phyloP scores from a whole-genome alignment of 805 yeast genomes.

The Yarrowia phangngaensis region DNA sequence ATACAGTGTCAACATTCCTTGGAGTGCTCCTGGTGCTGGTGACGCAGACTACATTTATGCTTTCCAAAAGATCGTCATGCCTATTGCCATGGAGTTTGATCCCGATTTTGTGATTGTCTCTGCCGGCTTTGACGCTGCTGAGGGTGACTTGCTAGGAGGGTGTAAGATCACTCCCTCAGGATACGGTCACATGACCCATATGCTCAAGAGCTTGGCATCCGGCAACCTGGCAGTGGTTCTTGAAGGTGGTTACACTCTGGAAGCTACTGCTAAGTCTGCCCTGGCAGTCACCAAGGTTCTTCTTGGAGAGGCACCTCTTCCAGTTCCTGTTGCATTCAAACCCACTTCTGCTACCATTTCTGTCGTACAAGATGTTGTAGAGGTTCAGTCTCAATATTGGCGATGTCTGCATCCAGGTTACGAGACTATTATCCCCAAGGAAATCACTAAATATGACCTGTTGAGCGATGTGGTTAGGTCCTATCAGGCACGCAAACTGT shows the following conservation, averaged over 20 bases:
- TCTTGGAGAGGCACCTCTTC: constrained; percentile 84
- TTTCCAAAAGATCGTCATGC: constrained; percentile 78
- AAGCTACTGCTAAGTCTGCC: constrained; percentile 85
- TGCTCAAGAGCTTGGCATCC: constrained; percentile 78
- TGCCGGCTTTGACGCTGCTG: constrained; percentile 98
- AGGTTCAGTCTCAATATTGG: constrained; percentile 84
- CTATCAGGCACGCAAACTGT: constrained; percentile 55
- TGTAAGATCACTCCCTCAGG: constrained; percentile 95
- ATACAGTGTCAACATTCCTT: constrained; percentile 82
- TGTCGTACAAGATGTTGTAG: constrained; percentile 74
- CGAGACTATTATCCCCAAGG: constrained; percentile 21
- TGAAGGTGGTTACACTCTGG: constrained; percentile 96
- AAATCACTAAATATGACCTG: constrained; percentile 12
- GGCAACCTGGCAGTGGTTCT: constrained; percentile 86
- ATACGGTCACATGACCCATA: constrained; percentile 93
- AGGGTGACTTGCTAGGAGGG: constrained; percentile 94
- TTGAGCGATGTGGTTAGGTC: constrained; percentile 65
- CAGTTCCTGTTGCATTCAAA: constrained; percentile 54
- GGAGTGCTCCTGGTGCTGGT: constrained; percentile 88
- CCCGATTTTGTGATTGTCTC: constrained; percentile 92
- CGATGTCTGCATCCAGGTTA: constrained; percentile 69
- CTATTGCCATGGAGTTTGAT: constrained; percentile 79
- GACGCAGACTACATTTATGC: constrained; percentile 96
- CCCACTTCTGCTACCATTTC: constrained; percentile 77
- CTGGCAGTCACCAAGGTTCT: constrained; percentile 86